Percentiles rank a stretch among this genome's conserved stretches.
Evolutionary conservation across 164 flowering plant species (phyloP).

Genomic region (Saururus chinensis): DNA sequence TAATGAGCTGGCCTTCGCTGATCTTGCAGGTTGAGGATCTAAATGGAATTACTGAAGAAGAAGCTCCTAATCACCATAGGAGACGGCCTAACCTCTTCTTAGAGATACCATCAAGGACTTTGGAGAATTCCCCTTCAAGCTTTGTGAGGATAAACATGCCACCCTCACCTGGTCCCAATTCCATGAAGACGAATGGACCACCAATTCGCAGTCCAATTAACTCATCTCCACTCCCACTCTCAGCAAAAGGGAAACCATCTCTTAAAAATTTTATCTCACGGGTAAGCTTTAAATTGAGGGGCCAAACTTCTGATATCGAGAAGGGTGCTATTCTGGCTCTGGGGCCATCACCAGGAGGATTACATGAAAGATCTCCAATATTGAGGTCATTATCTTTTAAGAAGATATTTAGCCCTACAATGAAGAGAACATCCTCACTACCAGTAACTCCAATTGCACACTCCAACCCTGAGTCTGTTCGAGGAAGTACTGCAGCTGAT

Average conservation of each 20-base stretch:
- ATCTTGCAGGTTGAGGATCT: conserved; percentile 24
- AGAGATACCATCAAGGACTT: conserved; percentile 31
- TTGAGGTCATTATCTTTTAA: conserved; percentile 56
- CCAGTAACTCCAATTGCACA: conserved; percentile 67
- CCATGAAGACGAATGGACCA: conserved; percentile 31
- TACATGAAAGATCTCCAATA: conserved; percentile 24
- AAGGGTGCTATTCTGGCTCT: conserved; percentile 50
- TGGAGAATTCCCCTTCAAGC: conserved; percentile 23
- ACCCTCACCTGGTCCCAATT: conserved; percentile 27
- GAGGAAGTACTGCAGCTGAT: conserved; percentile 32
- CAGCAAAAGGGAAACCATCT: conserved; percentile 40
- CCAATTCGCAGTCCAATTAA: conserved; percentile 42
- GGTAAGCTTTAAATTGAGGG: conserved; percentile 56
- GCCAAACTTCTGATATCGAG: conserved; percentile 45
- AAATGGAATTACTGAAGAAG: conserved; percentile 38
- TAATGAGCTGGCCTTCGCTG: neutral
- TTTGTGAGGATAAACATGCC: conserved; percentile 38
- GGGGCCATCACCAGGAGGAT: conserved; percentile 33
- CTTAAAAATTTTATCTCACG: conserved; percentile 51
- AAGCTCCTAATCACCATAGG: conserved; percentile 12
- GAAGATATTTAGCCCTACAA: conserved; percentile 47
- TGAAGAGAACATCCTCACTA: conserved; percentile 62
- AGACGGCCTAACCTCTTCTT: conserved; percentile 20
- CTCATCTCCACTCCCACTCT: conserved; percentile 36
- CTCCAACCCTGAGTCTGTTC: conserved; percentile 72